phyloP scores from a whole-genome alignment of 352 stramenopile species.

The Pythium chondricola region DNA sequence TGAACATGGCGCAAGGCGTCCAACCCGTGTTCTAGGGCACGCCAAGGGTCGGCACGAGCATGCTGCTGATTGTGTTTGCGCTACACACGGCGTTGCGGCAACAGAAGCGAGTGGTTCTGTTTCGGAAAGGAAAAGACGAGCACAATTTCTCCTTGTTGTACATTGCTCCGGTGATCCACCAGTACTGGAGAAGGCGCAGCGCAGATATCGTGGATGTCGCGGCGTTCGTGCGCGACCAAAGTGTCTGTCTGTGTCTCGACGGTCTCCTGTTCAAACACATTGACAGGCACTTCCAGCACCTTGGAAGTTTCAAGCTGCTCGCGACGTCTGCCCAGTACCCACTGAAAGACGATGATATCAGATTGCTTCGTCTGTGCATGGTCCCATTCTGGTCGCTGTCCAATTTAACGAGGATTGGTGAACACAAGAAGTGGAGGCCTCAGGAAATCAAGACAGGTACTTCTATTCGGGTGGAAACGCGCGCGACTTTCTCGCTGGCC shows the following conservation, averaged over 20 bases:
- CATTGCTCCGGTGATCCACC: slow-evolving; percentile 14
- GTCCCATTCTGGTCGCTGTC: slow-evolving; percentile 21
- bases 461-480: slow-evolving; percentile 22
- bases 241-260: too few species aligned
- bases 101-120: slow-evolving; percentile 25
- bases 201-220: slow-evolving; percentile 19
- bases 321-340: slow-evolving; percentile 17
- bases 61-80: slow-evolving; percentile 24
- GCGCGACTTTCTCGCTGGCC: too few species aligned
- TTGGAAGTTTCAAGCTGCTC: slow-evolving; percentile 16
- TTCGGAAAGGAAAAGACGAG: slow-evolving; percentile 22
- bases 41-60: slow-evolving; percentile 23
- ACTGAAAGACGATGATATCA: too few species aligned
- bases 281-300: slow-evolving; percentile 8
- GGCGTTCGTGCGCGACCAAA: too few species aligned
- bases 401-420: slow-evolving; percentile 21
- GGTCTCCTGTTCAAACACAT: too few species aligned
- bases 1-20: slow-evolving; percentile 6
- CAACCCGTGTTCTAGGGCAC: slow-evolving; percentile 21
- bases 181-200: slow-evolving; percentile 20
- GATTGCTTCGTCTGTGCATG: too few species aligned
- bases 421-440: slow-evolving; percentile 10
- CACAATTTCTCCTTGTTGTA: slow-evolving; percentile 27
- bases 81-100: slow-evolving; percentile 21
- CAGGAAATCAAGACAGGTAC: slow-evolving; percentile 19